These are phyloP conservation scores for Spergularia azorica DNA, from an alignment of 179 eudicot genomes.

Conservation along the genomic window DNA sequence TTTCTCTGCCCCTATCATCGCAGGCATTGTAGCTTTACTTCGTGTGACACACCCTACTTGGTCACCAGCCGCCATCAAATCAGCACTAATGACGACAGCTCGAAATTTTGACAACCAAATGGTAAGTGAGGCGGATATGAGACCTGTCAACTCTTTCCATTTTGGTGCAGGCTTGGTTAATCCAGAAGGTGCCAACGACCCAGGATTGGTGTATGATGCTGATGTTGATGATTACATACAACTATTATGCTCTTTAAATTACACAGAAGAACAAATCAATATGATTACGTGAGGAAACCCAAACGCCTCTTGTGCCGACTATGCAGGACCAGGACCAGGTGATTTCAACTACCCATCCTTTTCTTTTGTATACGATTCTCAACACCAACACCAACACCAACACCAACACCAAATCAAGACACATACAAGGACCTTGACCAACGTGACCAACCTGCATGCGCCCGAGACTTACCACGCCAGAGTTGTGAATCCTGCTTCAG, in stretches of 20 bases:
- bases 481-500: no score
- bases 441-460: no score
- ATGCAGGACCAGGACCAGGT: no score
- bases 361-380: no score
- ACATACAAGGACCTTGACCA: no score
- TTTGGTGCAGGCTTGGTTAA: neutral
- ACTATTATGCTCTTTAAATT: neutral
- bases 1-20: neutral
- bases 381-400: no score
- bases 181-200: neutral
- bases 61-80: neutral
- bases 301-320: no score
- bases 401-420: no score
- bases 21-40: neutral
- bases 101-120: neutral
- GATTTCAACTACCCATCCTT: no score
- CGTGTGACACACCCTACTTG: neutral
- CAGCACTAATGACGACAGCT: slow-evolving; percentile 2
- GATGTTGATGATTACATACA: neutral
- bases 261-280: neutral
- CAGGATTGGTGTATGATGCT: slow-evolving; percentile 5
- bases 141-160: neutral
- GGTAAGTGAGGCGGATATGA: neutral
- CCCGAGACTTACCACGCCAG: no score
- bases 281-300: neutral